Evolutionary conservation across 192 early-diverging fungal genomes (phyloP).

Genomic region (Coemansia interrupta): DNA sequence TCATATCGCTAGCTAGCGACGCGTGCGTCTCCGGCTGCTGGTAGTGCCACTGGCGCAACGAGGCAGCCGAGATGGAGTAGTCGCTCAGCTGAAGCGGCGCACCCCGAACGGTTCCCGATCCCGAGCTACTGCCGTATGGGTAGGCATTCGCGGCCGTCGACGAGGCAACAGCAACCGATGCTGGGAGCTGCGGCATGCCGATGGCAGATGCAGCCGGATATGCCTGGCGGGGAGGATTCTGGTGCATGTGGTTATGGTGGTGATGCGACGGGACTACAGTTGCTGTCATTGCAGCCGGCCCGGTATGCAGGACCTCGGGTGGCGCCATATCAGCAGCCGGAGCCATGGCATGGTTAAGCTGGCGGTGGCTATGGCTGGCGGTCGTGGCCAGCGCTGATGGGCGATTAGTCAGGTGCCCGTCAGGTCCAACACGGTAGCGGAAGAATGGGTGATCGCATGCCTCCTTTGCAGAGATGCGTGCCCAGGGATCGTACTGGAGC

Average conservation of each 20-base stretch:
- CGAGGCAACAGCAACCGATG: constrained; percentile 1
- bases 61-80: constrained; percentile 26
- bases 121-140: constrained; percentile 6
- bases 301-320: background rate
- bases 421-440: constrained; percentile 53
- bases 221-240: background rate
- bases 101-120: background rate
- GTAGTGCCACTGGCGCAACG: no score
- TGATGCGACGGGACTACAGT: constrained; percentile 9
- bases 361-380: constrained; percentile 8
- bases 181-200: constrained; percentile 3
- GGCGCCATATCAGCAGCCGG: constrained; percentile 14
- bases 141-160: constrained; percentile 2
- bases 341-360: background rate
- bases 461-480: constrained; percentile 76
- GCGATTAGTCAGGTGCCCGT: constrained; percentile 33
- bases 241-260: constrained; percentile 7
- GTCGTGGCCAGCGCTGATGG: constrained; percentile 4
- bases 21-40: no score
- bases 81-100: constrained; percentile 34
- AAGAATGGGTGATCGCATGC: constrained; percentile 88
- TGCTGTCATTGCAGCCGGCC: background rate
- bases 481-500: constrained; percentile 74
- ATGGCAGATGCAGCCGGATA: constrained; percentile 11
- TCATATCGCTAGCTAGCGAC: no score